Base-by-base conservation (phyloP, 257 asterid species). In the Jacaranda copaia region DNA sequence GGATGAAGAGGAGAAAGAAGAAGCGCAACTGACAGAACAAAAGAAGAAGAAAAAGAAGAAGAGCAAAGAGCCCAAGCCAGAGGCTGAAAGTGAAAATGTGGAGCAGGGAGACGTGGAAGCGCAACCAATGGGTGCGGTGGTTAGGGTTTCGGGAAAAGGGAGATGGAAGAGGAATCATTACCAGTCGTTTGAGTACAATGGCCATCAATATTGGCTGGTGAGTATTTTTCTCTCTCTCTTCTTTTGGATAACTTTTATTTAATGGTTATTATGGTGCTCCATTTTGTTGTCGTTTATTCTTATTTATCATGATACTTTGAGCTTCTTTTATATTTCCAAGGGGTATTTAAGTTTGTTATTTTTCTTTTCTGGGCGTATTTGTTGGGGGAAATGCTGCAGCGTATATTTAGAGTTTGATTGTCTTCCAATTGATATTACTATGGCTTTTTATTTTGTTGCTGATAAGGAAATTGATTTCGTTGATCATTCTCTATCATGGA, bases 141-240 rank as follows among this genome's bases (percentile, higher is more conserved):
- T 87, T 86, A 87, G 90, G 92, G 86, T 81, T 86, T 85, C 93
- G 1, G 97, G 95, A 11, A 89, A 88, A 72, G 99, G 97, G n/a
- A 81, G 83, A 45, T 83, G 91, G 65, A 85, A 69, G 77, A 84
- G 74, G 81, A 84, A 55, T 10, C 91, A 86, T 52, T 94, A 66
- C 19, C 73, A 55, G 8, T 81, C 90, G 0, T 94, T 92, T 48
- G 98, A 94, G 77, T 91, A 86, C 71, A 97, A 94, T 43, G 96
- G 96, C 6, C 42, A 72, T 55, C 94, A 88, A 25, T 94, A 88
- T 76, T 86, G 91, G 16, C 93, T 94, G 7, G 99, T 94, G 80
- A 89, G 91, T 79, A 4, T 76, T 0, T 75, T 40, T 7, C 7
- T 40, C 7, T 40, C 7, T 25, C 32, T 25, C 32, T 25, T 25